A percentile compares a stretch with the other conserved stretches of the same genome.
phyloP scores from a whole-genome alignment of 2,329 filamentous ascomycete genomes.

The Ophioceras dolichostomum region DNA sequence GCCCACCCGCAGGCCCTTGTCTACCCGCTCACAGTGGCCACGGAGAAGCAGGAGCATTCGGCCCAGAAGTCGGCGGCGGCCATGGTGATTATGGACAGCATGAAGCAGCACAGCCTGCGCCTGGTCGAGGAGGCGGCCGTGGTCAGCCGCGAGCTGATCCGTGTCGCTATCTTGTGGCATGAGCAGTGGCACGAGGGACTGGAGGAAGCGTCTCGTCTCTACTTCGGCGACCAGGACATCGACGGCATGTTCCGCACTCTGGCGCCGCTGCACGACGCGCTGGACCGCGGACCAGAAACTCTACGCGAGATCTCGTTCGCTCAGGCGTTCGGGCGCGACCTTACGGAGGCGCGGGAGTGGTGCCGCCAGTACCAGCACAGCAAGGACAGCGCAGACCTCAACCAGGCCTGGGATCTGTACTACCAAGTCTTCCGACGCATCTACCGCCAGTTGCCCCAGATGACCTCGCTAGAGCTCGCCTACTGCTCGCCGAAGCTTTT shows the following conservation, averaged over 20 bases:
- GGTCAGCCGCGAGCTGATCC: conserved; percentile 92
- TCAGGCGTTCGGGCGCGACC: conserved; percentile 90
- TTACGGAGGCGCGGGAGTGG: conserved; percentile 92
- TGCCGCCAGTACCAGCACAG: conserved; percentile 84
- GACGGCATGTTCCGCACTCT: conserved; percentile 93
- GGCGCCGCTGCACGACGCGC: conserved; percentile 78
- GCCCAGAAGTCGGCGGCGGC: conserved; percentile 78
- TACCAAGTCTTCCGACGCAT: conserved; percentile 98
- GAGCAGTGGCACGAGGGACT: conserved; percentile 98
- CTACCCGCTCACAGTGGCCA: conserved; percentile 92
- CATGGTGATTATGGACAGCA: conserved; percentile 90
- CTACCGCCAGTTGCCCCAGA: conserved; percentile 79
- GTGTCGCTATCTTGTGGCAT: conserved; percentile 95
- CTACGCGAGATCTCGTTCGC: conserved; percentile 93
- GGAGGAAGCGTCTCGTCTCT: conserved; percentile 89
- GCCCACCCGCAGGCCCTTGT: conserved; percentile 93
- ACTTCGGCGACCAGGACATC: conserved; percentile 96
- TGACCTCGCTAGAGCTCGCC: conserved; percentile 84
- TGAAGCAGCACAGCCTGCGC: conserved; percentile 86
- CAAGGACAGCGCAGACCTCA: conserved; percentile 86
- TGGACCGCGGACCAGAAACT: conserved; percentile 86
- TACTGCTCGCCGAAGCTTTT: conserved; percentile 95
- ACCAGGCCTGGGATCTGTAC: conserved; percentile 98
- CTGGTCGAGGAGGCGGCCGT: conserved; percentile 92
- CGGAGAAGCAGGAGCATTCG: conserved; percentile 73